Conservation (phyloP, 768 basidiomycete genomes). For the Tricholoma bakamatsutake region DNA sequence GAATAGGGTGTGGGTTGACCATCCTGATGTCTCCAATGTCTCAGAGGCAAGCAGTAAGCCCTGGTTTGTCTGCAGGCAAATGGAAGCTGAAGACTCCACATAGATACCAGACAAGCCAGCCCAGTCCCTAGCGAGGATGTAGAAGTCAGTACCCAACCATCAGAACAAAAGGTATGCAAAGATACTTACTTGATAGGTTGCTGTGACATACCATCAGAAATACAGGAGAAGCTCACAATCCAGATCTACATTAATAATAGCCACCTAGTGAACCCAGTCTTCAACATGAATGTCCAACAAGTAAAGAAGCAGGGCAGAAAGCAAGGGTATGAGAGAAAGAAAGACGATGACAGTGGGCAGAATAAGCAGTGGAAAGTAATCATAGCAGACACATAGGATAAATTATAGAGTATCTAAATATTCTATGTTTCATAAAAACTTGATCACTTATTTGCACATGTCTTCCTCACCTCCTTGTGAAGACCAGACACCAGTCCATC, state of each 20-base stretch:
- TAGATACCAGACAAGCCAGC: not conserved
- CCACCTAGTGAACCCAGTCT: not conserved
- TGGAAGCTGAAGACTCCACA: not conserved
- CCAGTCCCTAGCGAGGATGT: not conserved
- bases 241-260: not conserved
- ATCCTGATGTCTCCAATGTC: not conserved
- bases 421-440: not conserved
- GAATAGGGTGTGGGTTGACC: not conserved
- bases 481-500: not conserved
- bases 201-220: not conserved
- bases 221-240: not conserved
- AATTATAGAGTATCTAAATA: not conserved
- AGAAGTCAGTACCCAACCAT: not conserved
- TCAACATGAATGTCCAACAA: not conserved
- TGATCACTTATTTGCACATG: not conserved
- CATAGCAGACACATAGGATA: not conserved
- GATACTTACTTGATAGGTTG: not conserved
- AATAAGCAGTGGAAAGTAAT: not conserved
- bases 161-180: conserved; percentile 1
- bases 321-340: not conserved
- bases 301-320: not conserved
- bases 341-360: not conserved
- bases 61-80: not conserved
- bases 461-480: not conserved
- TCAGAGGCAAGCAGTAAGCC: not conserved